These are phyloP conservation scores for Pythium aquatile DNA, from an alignment of 352 stramenopile genomes.

Conservation along the genomic window DNA sequence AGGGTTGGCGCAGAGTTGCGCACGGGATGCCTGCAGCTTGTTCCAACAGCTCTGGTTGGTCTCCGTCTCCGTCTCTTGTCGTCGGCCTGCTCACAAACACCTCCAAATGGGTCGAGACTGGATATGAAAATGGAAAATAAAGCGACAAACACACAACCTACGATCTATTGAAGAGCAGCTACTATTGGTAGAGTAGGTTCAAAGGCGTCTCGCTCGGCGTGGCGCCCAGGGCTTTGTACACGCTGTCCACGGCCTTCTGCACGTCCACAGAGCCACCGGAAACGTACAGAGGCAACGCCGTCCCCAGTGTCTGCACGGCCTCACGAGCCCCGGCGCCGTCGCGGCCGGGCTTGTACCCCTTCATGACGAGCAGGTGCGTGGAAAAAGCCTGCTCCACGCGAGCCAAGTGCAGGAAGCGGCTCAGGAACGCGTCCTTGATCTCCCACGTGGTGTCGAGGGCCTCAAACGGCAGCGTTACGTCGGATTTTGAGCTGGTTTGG, in stretches of 20 bases:
- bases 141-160: constrained; percentile 5
- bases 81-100: background rate
- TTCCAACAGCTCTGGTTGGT: background rate
- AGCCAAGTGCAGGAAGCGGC: constrained; percentile 47
- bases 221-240: constrained; percentile 27
- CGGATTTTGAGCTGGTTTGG: constrained; percentile 1
- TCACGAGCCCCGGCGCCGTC: constrained; percentile 50
- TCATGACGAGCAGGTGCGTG: constrained; percentile 55
- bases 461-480: constrained; percentile 1
- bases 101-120: constrained; percentile 5
- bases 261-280: constrained; percentile 35
- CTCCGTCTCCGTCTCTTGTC: constrained; percentile 3
- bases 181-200: constrained; percentile 28
- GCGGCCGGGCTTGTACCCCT: constrained; percentile 63
- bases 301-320: constrained; percentile 39
- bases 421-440: constrained; percentile 54
- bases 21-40: no score
- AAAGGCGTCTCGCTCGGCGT: background rate
- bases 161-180: background rate
- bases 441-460: constrained; percentile 44
- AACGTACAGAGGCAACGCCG: constrained; percentile 38
- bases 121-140: constrained; percentile 8
- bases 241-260: constrained; percentile 25
- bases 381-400: constrained; percentile 46
- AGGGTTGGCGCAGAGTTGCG: constrained; percentile 14